Evolutionary conservation across 2,329 filamentous ascomycete species (phyloP), one percentile per base, ranked within the genome.

Genomic region (Penicillium sp.): DNA sequence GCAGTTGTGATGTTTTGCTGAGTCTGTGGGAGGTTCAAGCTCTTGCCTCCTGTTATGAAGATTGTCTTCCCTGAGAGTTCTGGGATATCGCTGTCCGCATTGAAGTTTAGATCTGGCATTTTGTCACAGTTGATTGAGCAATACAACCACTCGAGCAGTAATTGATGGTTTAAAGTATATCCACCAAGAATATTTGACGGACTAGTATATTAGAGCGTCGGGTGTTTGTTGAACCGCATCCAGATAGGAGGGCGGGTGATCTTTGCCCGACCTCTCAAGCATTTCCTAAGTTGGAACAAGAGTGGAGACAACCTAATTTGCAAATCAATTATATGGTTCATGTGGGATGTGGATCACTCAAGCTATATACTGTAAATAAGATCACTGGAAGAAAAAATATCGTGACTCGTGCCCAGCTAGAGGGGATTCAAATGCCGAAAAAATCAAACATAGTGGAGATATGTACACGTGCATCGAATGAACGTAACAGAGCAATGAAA

Each of bases 41-140:
- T 19, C 51, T n/a, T 54, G 53, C 55, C 55, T 33, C 58, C 58
- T 2, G 58, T 60, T 39, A 60, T 58, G 33, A 60, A 60, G 49
- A 60, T 55, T 5, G 49, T 35, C 48, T 58, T 57, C 1, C 58
- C 58, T 6, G 52, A 29, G 7, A 60, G 46, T 22, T 55, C 49
- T 5, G 55, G 55, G 22, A 60, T 58, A 7, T 60, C 55, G 9
- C 31, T 55, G 22, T 57, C 47, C 3, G 58, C 52, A 27, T 56
- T 46, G 55, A 49, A 58, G 16, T 60, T 58, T 8, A 42, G 19
- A n/a, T 42, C 37, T 42, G 37, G 37, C 37, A 42, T 42, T 21
- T 13, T 42, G n/a, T 10, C 9, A 11, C 16, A 4, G 3, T 42
- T 5, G 9, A 11, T 4, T 13, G 9, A 37, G 16, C 3, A 37